Base-by-base conservation (phyloP, 2,329 filamentous ascomycete genomes). In the Madurella mycetomatis region DNA sequence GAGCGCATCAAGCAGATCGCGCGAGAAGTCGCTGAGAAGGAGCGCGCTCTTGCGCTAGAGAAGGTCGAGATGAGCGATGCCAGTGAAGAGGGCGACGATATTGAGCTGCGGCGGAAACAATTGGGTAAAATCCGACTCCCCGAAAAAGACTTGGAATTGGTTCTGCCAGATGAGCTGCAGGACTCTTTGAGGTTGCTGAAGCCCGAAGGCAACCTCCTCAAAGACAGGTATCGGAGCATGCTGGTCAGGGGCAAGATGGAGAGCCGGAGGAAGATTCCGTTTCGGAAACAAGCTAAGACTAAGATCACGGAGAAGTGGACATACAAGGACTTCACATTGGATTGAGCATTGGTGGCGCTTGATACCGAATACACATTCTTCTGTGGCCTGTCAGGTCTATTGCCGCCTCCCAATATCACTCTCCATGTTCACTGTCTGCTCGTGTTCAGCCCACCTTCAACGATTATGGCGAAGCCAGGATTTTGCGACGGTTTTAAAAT, bases 241-340 rank as follows among this genome's bases (percentile, higher is more conserved):
- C 76, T 97, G 59, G 81, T 97, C 34, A 84, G 91, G 59, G 94
- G 94, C 56, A 95, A 94, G 74, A 74, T 99, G 57, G 94, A 99
- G 77, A 82, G 83, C 47, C 81, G 94, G 64, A 86, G 86, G 68
- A 85, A 86, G 49, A 82, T 92, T 54, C 82, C 86, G 7, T 92
- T 94, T 74, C 81, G 81, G 65, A 95, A 89, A 80, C 89, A 94
- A 77, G 82, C 83, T 60, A 92, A 85, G 79, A 85, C 77, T 63
- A 90, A 88, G 70, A 73, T 85, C 49, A 96, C 90, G 7, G 94
- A 97, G 81, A 99, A 97, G 75, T 99, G 94, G 94, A 84, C 86
- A 43, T 89, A 96, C 77, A 99, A 99, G 79, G 94, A 99, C 70
- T 99, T 96, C 72, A 80, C 77, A 64, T 72, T 88, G 51, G 47